Percentiles rank a stretch among this genome's conserved stretches.
These are phyloP conservation scores for Aspergillus biplanus DNA, from an alignment of 495 filamentous ascomycete genomes.

Conservation along the genomic window DNA sequence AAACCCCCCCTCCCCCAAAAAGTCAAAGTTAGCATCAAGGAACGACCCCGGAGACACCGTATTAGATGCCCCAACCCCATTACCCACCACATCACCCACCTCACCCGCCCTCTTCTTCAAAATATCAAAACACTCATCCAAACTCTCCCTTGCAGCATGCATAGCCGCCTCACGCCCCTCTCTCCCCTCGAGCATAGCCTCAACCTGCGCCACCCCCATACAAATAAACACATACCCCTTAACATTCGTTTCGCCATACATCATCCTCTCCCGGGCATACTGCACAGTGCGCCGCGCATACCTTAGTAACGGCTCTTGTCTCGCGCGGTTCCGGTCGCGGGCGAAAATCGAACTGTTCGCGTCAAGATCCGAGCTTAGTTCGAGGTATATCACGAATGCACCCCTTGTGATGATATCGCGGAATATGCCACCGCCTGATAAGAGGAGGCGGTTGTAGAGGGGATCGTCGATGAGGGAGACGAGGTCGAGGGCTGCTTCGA, in stretches of 20 bases:
- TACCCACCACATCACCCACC: background rate
- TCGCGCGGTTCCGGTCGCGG: conserved; percentile 33
- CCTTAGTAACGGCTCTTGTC: conserved; percentile 35
- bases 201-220: conserved; percentile 47
- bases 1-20: background rate
- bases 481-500: conserved; percentile 48
- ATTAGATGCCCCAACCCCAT: background rate
- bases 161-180: conserved; percentile 28
- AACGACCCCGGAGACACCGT: background rate
- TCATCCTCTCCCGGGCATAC: conserved; percentile 43
- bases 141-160: conserved; percentile 30
- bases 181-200: conserved; percentile 35
- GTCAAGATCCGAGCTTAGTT: conserved; percentile 39
- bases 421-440: conserved; percentile 52
- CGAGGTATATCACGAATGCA: conserved; percentile 36
- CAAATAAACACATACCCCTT: conserved; percentile 50
- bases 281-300: conserved; percentile 37
- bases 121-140: conserved; percentile 33
- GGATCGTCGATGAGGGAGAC: conserved; percentile 45
- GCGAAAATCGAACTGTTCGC: conserved; percentile 23
- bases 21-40: background rate
- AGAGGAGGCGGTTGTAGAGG: conserved; percentile 43
- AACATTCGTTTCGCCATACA: conserved; percentile 54
- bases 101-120: conserved; percentile 17
- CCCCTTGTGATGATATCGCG: conserved; percentile 47